Evolutionary conservation across 1,284 basidiomycete species (phyloP), one percentile per base, ranked within the genome.

Genomic region (Cutaneotrichosporon cutaneum): DNA sequence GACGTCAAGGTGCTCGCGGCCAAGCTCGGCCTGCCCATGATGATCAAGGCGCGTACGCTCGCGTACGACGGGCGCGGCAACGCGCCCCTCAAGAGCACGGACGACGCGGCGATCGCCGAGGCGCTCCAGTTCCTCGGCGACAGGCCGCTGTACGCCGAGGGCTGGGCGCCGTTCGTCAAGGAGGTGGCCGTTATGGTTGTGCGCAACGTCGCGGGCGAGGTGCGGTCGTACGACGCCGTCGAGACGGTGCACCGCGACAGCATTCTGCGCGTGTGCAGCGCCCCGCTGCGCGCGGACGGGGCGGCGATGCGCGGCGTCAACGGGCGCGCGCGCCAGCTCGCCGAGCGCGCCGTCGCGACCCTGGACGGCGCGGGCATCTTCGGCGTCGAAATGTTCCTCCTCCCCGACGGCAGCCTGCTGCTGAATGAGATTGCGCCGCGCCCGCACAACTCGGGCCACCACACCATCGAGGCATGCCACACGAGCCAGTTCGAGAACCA

Each of bases 121-220:
- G 92, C 92, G 0, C 84, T 97, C 53, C 72, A 84, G 0, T 82
- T 85, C 10, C 84, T 94, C 14, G 83, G 87, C 57, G 77, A 80
- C 60, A 84, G 78, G 84, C 35, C 82, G 10, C 81, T 98, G 5
- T 99, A 99, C 71, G 95, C 92, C 0, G 95, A 99, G 77, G 90
- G 89, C 71, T 96, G 92, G 88, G 90, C 94, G 0, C 86, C 88
- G 0, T 98, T 99, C 71, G 82, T 83, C 39, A 89, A 89, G 72
- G 95, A 99, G 78, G 88, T 98, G 30, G 94, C 95, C 0, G 94
- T 99, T 52, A 97, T 99, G 91, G 96, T 99, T 14, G 94, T 98
- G 2, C 87, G 92, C 27, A 87, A 89, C 16, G 82, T 82, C 8
- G 77, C 81, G 21, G 94, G 93, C 14, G 85, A 91, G 60, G 88